phyloP scores from a whole-genome alignment of 305 asterid genomes.

The Withania somnifera region DNA sequence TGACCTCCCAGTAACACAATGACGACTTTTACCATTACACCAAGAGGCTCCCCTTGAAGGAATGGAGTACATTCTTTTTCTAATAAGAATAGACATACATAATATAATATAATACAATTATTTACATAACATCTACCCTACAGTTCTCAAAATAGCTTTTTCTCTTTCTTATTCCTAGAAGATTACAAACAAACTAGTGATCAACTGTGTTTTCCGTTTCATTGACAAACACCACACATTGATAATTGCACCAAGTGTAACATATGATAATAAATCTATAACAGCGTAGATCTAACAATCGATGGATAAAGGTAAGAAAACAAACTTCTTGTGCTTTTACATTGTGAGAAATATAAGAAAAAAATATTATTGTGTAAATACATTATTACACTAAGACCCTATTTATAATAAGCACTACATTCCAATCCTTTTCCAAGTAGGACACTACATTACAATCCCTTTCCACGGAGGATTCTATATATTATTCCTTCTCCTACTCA shows the following conservation, averaged over 20 bases:
- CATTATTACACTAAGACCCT: too few species aligned
- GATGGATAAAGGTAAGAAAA: neutral
- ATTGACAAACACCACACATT: neutral
- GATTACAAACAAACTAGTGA: neutral
- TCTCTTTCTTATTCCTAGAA: neutral
- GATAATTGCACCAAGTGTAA: neutral
- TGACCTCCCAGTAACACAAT: neutral
- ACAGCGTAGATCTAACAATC: neutral
- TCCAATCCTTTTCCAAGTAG: too few species aligned
- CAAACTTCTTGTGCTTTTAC: neutral
- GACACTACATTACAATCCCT: too few species aligned
- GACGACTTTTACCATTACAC: neutral
- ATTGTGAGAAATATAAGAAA: too few species aligned
- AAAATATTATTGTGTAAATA: too few species aligned
- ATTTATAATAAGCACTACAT: too few species aligned
- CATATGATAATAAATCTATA: neutral
- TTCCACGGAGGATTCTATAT: too few species aligned
- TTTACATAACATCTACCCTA: neutral
- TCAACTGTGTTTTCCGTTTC: neutral
- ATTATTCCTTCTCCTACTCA: too few species aligned
- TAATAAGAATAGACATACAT: neutral
- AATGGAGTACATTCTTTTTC: neutral
- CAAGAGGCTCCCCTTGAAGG: neutral
- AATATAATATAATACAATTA: neutral
- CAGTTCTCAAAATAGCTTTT: neutral